These are phyloP conservation scores for Vigna unguiculata DNA, from an alignment of 306 rosid species.

Conservation along the genomic window DNA sequence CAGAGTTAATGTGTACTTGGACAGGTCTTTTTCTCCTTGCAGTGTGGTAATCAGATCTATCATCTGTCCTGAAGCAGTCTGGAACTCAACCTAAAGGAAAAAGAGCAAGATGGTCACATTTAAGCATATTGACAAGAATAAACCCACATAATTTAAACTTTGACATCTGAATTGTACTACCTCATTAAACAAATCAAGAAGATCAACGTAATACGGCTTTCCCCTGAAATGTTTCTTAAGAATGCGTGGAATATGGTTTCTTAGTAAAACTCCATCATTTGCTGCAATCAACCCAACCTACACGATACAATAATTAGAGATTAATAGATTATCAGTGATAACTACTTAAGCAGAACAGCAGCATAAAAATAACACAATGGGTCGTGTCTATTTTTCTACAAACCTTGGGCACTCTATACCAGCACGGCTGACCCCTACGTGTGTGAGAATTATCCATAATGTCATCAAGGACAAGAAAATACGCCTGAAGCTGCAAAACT, in stretches of 20 bases:
- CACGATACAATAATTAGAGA: slow-evolving; percentile 18
- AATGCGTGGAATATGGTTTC: slow-evolving; percentile 79
- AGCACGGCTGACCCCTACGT: slow-evolving; percentile 70
- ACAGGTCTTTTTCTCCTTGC: slow-evolving; percentile 91
- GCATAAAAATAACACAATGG: slow-evolving; percentile 5
- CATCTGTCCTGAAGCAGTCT: slow-evolving; percentile 97
- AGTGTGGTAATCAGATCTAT: slow-evolving; percentile 89
- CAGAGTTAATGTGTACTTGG: slow-evolving; percentile 83
- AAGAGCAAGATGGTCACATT: background rate
- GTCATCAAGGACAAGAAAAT: slow-evolving; percentile 69
- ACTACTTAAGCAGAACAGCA: slow-evolving; percentile 29
- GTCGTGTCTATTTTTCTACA: slow-evolving; percentile 34
- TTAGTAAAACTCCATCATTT: slow-evolving; percentile 80
- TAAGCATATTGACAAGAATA: slow-evolving; percentile 38
- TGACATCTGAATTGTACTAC: slow-evolving; percentile 51
- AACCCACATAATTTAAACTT: slow-evolving; percentile 35
- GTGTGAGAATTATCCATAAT: slow-evolving; percentile 70
- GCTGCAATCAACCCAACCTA: slow-evolving; percentile 89
- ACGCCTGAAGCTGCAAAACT: slow-evolving; percentile 69
- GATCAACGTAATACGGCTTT: slow-evolving; percentile 83
- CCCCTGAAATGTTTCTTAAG: slow-evolving; percentile 83
- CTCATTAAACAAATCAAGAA: slow-evolving; percentile 90
- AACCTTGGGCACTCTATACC: slow-evolving; percentile 69
- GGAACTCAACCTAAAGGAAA: slow-evolving; percentile 82
- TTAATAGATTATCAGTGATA: background rate